Conservation (phyloP, 345 rosid species). For the Sonneratia caseolaris region DNA sequence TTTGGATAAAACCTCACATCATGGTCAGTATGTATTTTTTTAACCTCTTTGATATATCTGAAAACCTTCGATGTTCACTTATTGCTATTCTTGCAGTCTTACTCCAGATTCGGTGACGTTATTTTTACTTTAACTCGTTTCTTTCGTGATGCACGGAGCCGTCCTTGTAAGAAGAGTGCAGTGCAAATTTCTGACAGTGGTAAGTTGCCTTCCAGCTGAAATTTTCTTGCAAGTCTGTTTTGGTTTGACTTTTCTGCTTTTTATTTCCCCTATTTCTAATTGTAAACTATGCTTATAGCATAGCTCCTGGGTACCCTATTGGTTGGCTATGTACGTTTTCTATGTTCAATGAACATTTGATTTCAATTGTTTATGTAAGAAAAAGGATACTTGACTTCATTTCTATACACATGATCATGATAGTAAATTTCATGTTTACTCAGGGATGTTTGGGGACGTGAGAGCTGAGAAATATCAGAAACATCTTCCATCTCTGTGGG, state of each 20-base stretch:
- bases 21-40: conserved; percentile 32
- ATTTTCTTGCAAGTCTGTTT: background rate
- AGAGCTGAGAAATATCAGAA: background rate
- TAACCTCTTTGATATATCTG: conserved; percentile 6
- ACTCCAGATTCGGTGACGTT: conserved; percentile 71
- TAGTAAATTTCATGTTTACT: background rate
- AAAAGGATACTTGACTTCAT: background rate
- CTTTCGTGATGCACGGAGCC: conserved; percentile 51
- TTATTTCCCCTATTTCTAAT: background rate
- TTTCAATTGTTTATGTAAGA: background rate
- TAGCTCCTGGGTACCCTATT: background rate
- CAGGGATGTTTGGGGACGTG: background rate
- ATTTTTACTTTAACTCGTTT: conserved; percentile 74
- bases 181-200: conserved; percentile 33
- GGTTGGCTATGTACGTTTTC: background rate
- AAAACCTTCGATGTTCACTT: conserved; percentile 9
- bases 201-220: conserved; percentile 11
- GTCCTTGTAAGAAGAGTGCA: conserved; percentile 22
- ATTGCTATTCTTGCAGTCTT: conserved; percentile 46
- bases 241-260: background rate
- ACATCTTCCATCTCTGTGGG: background rate
- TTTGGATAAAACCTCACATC: conserved; percentile 85
- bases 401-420: background rate
- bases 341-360: background rate
- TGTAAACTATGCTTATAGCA: background rate